Base-by-base conservation (phyloP, 495 filamentous ascomycete genomes). In the Clohesyomyces aquaticus region DNA sequence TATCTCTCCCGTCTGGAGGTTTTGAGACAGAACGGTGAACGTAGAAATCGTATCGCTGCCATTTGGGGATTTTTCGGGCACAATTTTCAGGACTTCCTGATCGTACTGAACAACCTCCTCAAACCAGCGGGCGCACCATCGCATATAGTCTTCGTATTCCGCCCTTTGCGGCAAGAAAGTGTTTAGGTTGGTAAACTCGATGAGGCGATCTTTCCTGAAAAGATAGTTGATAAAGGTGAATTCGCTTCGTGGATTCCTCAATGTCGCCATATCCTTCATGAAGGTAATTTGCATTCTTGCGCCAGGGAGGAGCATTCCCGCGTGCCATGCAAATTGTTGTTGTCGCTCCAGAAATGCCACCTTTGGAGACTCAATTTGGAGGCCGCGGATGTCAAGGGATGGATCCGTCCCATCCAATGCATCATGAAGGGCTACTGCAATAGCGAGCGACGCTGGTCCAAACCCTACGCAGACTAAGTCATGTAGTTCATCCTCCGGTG, bases 211-310 rank as follows among this genome's bases (percentile, higher is more conserved):
- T 65, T 95, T 85, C 64, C 82, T 74, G 76, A 93, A 86, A 1
- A 98, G 83, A 72, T 97, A 97, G 74, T 96, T 97, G 63, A 96
- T 79, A 76, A 98, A 98, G 4, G 93, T 97, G 77, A 97, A 98
- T 66, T 91, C 80, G 55, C 91, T 96, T 59, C 88, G 85, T 1
- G 93, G 93, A 66, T 97, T 86, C 41, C 93, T 82, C 46, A 96
- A 77, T 9, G 91, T 94, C 11, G 94, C 93, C 60, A 98, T 81
- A 69, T 97, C 94, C 78, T 98, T 98, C 76, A 98, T 81, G 81
- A 97, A 98, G 29, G 90, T 93, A 61, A 98, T 97, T 75, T 98
- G 93, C 93, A 98, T 98, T 73, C 88, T 90, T 12, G 91, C 89
- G 48, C 91, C 91, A 0, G 91, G 91, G 0, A 98, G 83, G 56